These are phyloP conservation scores for Suhomyces guaymorum DNA, from an alignment of 1,139 yeast genomes.

Conservation along the genomic window DNA sequence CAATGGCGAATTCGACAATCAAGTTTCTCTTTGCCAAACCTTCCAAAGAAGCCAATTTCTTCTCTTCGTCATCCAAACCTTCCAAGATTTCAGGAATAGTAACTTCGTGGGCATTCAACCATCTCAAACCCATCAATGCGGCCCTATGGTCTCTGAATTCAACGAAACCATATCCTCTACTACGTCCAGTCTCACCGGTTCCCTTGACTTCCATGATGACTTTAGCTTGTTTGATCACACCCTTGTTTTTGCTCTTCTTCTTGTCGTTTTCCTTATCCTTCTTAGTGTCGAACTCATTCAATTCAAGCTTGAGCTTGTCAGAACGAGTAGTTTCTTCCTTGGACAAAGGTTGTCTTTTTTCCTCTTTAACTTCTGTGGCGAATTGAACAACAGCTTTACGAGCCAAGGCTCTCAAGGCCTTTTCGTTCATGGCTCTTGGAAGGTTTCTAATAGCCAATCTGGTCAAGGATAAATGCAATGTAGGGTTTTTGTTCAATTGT, in stretches of 20 bases:
- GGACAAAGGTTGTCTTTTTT: constrained; percentile 76
- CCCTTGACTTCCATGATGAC: constrained; percentile 91
- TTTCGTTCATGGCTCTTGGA: constrained; percentile 89
- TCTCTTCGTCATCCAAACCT: constrained; percentile 73
- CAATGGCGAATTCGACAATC: constrained; percentile 94
- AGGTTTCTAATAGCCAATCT: constrained; percentile 91
- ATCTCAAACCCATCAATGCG: constrained; percentile 95
- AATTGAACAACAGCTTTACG: constrained; percentile 94
- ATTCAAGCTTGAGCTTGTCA: constrained; percentile 55
- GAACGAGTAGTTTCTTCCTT: constrained; percentile 89
- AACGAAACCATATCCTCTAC: constrained; percentile 92
- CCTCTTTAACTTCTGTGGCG: constrained; percentile 85
- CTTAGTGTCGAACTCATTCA: constrained; percentile 30
- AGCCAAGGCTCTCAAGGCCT: constrained; percentile 86
- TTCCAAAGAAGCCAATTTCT: constrained; percentile 52
- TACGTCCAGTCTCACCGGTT: constrained; percentile 82
- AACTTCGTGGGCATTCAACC: constrained; percentile 94
- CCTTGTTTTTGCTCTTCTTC: constrained; percentile 72
- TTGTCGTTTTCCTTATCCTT: constrained; percentile 36
- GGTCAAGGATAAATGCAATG: constrained; percentile 86
- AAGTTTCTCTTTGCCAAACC: constrained; percentile 67
- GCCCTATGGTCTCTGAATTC: constrained; percentile 91
- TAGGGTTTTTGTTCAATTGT: constrained; percentile 87
- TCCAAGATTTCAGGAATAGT: constrained; percentile 65
- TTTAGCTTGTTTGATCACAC: constrained; percentile 92